Base-by-base conservation (phyloP, 768 basidiomycete species). In the Tephrocybe sp. region DNA sequence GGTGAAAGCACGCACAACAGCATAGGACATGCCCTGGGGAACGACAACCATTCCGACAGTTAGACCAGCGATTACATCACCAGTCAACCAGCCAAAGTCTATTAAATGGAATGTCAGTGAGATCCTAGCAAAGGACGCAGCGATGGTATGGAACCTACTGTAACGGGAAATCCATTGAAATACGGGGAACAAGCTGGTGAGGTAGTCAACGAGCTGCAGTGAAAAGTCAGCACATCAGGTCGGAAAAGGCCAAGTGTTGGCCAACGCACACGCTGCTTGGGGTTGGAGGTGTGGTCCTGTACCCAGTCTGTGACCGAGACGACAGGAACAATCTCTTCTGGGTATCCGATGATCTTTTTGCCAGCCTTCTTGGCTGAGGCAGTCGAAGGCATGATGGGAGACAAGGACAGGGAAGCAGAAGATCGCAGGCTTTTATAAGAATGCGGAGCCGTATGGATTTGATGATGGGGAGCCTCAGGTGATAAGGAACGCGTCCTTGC, bases 11-110 rank as follows among this genome's bases (percentile, higher is more conserved):
- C 55, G 17, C 67, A 88, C 88, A 71, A 78, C 74, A 23, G 90
- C 90, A 61, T 93, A 96, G 1, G 91, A 94, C 86, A 95, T 90
- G 52, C 86, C 79, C 69, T 99, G 96, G 0, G 96, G 96, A 5
- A 98, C 93, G 41, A 98, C 75, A 10, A 99, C 96, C 61, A 97
- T 86, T 23, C 96, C 96, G 56, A 98, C 93, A 0, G 96, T 98
- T 34, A 98, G 67, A 48, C 88, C 93, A 54, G 94, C 93, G 61
- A 97, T 84, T 17, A 96, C 60, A 69, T 98, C 94, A 21, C 93
- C 92, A 18, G 81, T 76, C 10, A 91, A 66, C 93, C 93, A 95
- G 26, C 83, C 86, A 30, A 83, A 45, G 65, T 90, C 88, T 90
- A 30, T 50, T 20, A 28, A 24, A 48, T 30, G 23, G 50, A 15